phyloP scores from a whole-genome alignment of 1,139 yeast genomes.

The Sugiyamaella novakii region DNA sequence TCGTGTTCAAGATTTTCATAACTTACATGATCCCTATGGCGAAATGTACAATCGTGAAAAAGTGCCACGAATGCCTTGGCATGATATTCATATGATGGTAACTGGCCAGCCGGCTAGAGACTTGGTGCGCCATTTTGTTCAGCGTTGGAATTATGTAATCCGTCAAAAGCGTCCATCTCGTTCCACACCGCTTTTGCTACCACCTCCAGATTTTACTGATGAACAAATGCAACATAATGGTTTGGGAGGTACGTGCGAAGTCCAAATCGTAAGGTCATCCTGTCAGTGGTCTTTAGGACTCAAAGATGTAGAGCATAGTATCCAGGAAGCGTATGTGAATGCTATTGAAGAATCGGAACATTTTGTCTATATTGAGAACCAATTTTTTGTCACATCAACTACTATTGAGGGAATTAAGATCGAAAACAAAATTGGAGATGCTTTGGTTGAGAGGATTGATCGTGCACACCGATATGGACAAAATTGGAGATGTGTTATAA shows the following conservation, averaged over 20 bases:
- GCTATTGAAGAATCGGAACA: constrained; percentile 91
- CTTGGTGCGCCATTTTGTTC: constrained; percentile 89
- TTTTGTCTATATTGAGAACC: constrained; percentile 91
- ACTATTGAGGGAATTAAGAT: constrained; percentile 83
- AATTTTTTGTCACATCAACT: constrained; percentile 88
- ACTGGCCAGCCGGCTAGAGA: constrained; percentile 97
- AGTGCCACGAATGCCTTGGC: constrained; percentile 99
- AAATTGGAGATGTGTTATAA: constrained; percentile 85
- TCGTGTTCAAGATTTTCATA: constrained; percentile 81
- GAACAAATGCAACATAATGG: constrained; percentile 67
- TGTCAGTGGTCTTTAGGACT: constrained; percentile 94
- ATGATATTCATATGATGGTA: constrained; percentile 95
- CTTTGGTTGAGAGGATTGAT: constrained; percentile 89
- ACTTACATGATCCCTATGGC: constrained; percentile 82
- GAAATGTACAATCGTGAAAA: constrained; percentile 84
- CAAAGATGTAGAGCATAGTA: constrained; percentile 80
- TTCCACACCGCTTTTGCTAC: constrained; percentile 85
- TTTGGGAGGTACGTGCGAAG: constrained; percentile 85
- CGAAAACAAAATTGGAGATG: constrained; percentile 92
- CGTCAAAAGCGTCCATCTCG: constrained; percentile 95
- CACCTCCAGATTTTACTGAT: constrained; percentile 83
- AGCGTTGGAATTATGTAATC: constrained; percentile 92
- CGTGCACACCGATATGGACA: constrained; percentile 79
- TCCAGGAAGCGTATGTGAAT: constrained; percentile 89
- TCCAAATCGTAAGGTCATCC: constrained; percentile 84